These are phyloP conservation scores for Erythrophleum ivorense DNA, from an alignment of 331 rosid genomes.

Conservation along the genomic window DNA sequence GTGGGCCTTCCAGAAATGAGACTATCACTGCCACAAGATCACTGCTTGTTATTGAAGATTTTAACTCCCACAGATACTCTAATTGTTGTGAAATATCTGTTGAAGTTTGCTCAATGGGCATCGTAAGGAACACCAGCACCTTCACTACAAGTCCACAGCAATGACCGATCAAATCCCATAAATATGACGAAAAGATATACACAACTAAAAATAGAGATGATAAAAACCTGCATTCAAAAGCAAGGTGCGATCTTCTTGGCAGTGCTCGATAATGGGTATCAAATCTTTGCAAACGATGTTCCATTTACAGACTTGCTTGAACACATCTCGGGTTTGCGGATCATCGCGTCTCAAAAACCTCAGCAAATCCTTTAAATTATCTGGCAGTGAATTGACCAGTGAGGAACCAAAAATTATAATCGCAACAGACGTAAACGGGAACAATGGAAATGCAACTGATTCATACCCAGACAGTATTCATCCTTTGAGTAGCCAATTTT, in stretches of 20 bases:
- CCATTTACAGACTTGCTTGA: conserved; percentile 94
- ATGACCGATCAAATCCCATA: conserved; percentile 16
- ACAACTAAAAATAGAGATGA: not conserved
- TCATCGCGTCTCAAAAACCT: conserved; percentile 95
- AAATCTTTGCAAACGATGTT: conserved; percentile 67
- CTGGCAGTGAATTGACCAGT: conserved; percentile 42
- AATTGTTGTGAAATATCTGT: conserved; percentile 76
- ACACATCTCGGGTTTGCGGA: conserved; percentile 78
- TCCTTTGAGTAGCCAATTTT: conserved; percentile 65
- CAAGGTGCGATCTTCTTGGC: conserved; percentile 71
- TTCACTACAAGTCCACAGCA: conserved; percentile 61
- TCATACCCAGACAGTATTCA: conserved; percentile 78
- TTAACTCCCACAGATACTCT: conserved; percentile 84
- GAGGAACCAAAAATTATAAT: not conserved
- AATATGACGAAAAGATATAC: not conserved
- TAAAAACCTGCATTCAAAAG: conserved; percentile 76
- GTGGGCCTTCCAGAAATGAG: conserved; percentile 77
- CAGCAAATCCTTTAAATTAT: conserved; percentile 88
- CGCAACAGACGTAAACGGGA: not conserved
- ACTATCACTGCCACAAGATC: conserved; percentile 62
- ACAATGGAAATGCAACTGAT: not conserved
- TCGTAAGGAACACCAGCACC: conserved; percentile 87
- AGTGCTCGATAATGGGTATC: conserved; percentile 76
- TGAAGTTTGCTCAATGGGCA: conserved; percentile 88
- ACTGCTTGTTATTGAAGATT: conserved; percentile 71